Conservation (phyloP, 2,329 filamentous ascomycete species). For the Phoma sp. region DNA sequence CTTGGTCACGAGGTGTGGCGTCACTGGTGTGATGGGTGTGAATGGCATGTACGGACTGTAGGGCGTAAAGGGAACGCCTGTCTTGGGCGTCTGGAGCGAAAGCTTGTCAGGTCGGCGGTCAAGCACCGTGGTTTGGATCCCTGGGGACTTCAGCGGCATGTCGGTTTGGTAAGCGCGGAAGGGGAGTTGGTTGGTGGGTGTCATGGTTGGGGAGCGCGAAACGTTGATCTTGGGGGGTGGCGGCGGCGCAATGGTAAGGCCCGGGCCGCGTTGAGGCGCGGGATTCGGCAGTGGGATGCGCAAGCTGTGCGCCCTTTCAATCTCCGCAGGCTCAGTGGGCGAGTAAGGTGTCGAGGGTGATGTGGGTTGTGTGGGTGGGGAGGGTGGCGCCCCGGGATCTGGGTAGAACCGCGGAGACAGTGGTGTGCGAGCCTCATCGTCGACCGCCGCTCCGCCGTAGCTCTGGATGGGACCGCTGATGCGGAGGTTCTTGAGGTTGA, state of each 20-base stretch:
- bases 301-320: slow-evolving; percentile 47
- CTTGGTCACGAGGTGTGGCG: slow-evolving; percentile 74
- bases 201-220: neutral
- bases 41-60: slow-evolving; percentile 83
- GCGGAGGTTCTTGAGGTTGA: slow-evolving; percentile 60
- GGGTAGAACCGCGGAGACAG: slow-evolving; percentile 64
- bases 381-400: slow-evolving; percentile 59
- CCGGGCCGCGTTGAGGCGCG: slow-evolving; percentile 17
- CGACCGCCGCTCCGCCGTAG: slow-evolving; percentile 48
- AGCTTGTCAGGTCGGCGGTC: slow-evolving; percentile 45
- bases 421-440: slow-evolving; percentile 58
- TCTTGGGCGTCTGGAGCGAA: slow-evolving; percentile 55
- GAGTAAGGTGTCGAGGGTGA: slow-evolving; percentile 40
- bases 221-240: slow-evolving; percentile 14
- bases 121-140: slow-evolving; percentile 53
- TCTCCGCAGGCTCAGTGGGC: slow-evolving; percentile 43
- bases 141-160: slow-evolving; percentile 27
- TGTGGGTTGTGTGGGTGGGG: slow-evolving; percentile 52
- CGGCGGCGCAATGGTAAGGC: slow-evolving; percentile 10
- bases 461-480: slow-evolving; percentile 63
- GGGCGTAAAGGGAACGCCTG: slow-evolving; percentile 68
- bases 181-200: slow-evolving; percentile 34
- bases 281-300: slow-evolving; percentile 37
- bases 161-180: slow-evolving; percentile 42
- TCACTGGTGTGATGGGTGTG: slow-evolving; percentile 75